Base-by-base conservation (phyloP, 176 grass and related monocot species). In the Raddia distichophylla region DNA sequence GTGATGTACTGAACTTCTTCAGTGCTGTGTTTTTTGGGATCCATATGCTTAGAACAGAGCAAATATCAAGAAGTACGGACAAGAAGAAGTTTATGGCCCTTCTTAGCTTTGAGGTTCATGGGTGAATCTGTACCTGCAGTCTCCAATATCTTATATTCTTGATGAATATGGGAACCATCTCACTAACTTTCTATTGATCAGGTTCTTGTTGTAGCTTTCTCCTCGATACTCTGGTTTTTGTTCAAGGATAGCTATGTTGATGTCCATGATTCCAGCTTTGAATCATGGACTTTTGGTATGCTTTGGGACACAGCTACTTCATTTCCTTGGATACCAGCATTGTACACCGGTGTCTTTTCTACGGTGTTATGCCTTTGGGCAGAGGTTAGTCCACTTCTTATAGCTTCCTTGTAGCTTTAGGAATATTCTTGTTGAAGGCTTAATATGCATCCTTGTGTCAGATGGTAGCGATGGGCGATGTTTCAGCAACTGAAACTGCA, bases 311-410 rank as follows among this genome's bases (percentile, higher is more conserved):
- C 50, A 0, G 82, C 84, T 27, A 54, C 60, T 73, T 91, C 96
- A 77, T 93, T 98, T 93, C 96, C 96, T 75, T 95, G 96, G 93
- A 93, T 95, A 91, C 93, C 96, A 2, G 93, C 89, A 81, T 76
- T 98, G 57, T 98, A 98, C 72, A 93, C 90, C 32, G 90, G 93
- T 48, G 76, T 95, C 55, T 76, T 98, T 45, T 98, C 96, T 4
- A 98, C 96, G 10, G 93, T 80, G 43, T 82, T 95, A 64, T 98
- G 95, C 64, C 83, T 98, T 68, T 98, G 96, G 96, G 93, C 88
- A 81, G 92, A 98, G 91, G 93, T 95, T 77, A 67, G 76, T 82
- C 13, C 62, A 69, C 37, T 40, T 78, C 7, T 76, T 34, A 57
- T 34, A 82, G 18, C 12, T 19, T 86, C 49, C 7, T 67, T 42